Evolutionary conservation across 2,329 filamentous ascomycete genomes (phyloP).

Genomic region (Diplodia mutila): DNA sequence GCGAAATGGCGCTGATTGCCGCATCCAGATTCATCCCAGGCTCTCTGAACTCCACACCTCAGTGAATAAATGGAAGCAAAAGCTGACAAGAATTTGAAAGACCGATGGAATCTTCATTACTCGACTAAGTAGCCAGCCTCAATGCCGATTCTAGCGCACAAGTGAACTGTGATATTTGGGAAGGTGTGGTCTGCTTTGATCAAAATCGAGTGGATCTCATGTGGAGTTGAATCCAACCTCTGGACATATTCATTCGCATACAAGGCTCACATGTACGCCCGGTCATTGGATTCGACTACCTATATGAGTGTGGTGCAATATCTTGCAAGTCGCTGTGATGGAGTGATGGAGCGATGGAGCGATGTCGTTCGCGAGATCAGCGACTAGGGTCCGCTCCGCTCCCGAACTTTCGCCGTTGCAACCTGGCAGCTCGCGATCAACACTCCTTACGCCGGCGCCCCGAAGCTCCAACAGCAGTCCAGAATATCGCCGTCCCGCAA

Average conservation of each 20-base stretch:
- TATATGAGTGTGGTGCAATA: too few species aligned
- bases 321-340: too few species aligned
- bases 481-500: neutral
- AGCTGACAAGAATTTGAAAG: neutral
- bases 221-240: too few species aligned
- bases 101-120: neutral
- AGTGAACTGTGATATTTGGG: neutral
- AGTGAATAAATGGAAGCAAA: neutral
- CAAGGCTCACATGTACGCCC: too few species aligned
- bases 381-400: slow-evolving; percentile 2
- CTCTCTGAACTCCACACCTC: neutral
- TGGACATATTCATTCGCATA: too few species aligned
- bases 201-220: neutral
- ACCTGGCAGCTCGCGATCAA: slow-evolving; percentile 26
- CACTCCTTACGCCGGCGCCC: slow-evolving; percentile 12
- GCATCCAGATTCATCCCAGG: neutral
- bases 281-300: too few species aligned
- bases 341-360: neutral
- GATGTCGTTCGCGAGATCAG: slow-evolving; percentile 7
- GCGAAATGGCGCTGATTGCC: neutral
- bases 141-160: neutral
- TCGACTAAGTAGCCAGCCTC: too few species aligned
- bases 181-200: neutral
- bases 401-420: slow-evolving; percentile 15
- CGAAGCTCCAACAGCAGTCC: slow-evolving; percentile 14